Evolutionary conservation across 1,139 yeast species (phyloP).

Genomic region (Yamadazyma sp.): DNA sequence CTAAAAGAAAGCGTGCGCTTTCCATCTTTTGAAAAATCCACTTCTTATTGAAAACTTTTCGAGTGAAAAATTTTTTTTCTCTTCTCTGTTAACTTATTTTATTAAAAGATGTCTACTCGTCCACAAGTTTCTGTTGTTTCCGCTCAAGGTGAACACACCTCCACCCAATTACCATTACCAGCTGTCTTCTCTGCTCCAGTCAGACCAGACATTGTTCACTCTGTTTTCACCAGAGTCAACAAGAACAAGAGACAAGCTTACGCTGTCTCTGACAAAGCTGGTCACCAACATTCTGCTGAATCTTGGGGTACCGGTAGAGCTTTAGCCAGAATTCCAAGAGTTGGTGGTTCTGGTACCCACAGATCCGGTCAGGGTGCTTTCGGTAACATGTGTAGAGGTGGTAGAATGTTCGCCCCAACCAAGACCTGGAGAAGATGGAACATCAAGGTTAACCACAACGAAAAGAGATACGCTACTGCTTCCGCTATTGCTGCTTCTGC

Average conservation of each 20-base stretch:
- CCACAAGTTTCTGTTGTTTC: constrained; percentile 97
- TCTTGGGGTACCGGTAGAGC: constrained; percentile 99
- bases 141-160: constrained; percentile 83
- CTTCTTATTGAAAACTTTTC: constrained; percentile 17
- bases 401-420: constrained; percentile 99
- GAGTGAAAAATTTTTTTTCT: constrained; percentile 17
- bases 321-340: constrained; percentile 99
- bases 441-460: constrained; percentile 99
- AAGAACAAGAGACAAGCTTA: constrained; percentile 99
- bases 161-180: constrained; percentile 89
- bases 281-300: constrained; percentile 99
- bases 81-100: constrained; percentile 26
- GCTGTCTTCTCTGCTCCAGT: constrained; percentile 99
- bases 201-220: constrained; percentile 99
- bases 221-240: constrained; percentile 97
- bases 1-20: constrained; percentile 7
- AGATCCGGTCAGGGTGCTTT: constrained; percentile 99
- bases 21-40: constrained; percentile 4
- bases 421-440: constrained; percentile 99
- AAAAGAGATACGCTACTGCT: constrained; percentile 99
- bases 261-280: constrained; percentile 99
- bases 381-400: constrained; percentile 99
- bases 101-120: constrained; percentile 62
- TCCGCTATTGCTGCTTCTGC: constrained; percentile 99
- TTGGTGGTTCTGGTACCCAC: constrained; percentile 99